Conservation (phyloP, 352 stramenopile genomes). For the Phytopythium mirpurense region DNA sequence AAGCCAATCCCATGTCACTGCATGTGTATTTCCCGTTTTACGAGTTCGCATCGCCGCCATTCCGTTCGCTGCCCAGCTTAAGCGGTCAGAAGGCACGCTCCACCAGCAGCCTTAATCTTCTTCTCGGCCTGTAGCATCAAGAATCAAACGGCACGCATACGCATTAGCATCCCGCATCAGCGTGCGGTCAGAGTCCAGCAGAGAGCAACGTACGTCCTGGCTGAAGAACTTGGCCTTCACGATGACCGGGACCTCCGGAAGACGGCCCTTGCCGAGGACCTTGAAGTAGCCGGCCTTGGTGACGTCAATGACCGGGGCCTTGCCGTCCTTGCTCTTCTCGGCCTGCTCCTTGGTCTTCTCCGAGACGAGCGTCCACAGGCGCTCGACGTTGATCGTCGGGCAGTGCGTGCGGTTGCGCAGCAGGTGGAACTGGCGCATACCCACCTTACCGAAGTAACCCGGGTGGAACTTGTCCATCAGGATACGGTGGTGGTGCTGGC, state of each 20-base stretch:
- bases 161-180: background rate
- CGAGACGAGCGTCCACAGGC: conserved; percentile 98
- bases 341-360: conserved; percentile 97
- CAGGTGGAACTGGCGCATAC: conserved; percentile 99
- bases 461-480: conserved; percentile 99
- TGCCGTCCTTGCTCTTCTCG: conserved; percentile 92
- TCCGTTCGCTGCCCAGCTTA: conserved; percentile 78
- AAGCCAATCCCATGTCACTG: conserved; percentile 28
- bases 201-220: conserved; percentile 53
- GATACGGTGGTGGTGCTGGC: conserved; percentile 99
- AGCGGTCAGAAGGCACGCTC: conserved; percentile 96
- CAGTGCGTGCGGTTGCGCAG: conserved; percentile 96
- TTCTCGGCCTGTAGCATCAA: conserved; percentile 90
- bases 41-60: conserved; percentile 66
- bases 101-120: conserved; percentile 99
- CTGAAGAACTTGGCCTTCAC: conserved; percentile 99
- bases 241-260: conserved; percentile 96
- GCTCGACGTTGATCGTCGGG: conserved; percentile 99
- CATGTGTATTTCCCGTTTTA: conserved; percentile 74
- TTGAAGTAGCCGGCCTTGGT: conserved; percentile 98
- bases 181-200: conserved; percentile 5
- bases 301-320: conserved; percentile 99
- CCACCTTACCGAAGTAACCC: conserved; percentile 99
- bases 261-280: conserved; percentile 98
- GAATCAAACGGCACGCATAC: background rate